Evolutionary conservation across 2,329 filamentous ascomycete species (phyloP).

Genomic region (Aspergillus sclerotialis): DNA sequence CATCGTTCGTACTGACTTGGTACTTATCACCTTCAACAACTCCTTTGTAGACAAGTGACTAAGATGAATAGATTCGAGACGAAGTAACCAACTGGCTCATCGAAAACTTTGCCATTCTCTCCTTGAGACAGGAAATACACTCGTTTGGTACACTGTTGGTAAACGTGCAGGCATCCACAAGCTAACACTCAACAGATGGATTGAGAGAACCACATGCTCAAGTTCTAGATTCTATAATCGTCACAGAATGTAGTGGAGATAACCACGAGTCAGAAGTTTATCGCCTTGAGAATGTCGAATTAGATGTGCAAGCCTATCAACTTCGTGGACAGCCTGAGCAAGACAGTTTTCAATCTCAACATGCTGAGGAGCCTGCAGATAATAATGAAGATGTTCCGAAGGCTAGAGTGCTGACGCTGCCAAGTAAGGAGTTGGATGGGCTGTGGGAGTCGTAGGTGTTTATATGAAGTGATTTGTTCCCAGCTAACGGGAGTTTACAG

Average conservation of each 20-base stretch:
- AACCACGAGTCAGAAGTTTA: conserved; percentile 18
- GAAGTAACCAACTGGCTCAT: conserved; percentile 32
- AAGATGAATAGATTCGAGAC: conserved; percentile 22
- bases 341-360: conserved; percentile 14
- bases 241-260: conserved; percentile 33
- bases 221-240: conserved; percentile 26
- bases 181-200: conserved; percentile 12
- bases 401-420: conserved; percentile 28
- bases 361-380: conserved; percentile 9
- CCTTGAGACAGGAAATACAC: conserved; percentile 25
- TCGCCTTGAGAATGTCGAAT: conserved; percentile 24
- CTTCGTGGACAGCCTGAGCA: conserved; percentile 20
- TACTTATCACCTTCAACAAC: conserved; percentile 6
- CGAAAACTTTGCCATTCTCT: conserved; percentile 26
- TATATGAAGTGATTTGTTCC: too few species aligned
- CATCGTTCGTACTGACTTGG: conserved; percentile 25
- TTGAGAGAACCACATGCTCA: conserved; percentile 16
- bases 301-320: conserved; percentile 39
- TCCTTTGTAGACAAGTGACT: neutral
- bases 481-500: conserved; percentile 9
- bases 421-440: conserved; percentile 32
- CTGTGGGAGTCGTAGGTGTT: conserved; percentile 37
- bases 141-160: conserved; percentile 18
- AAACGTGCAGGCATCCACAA: too few species aligned
- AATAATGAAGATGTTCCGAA: conserved; percentile 20